phyloP scores from a whole-genome alignment of 345 rosid species.

The Camelina laxa region DNA sequence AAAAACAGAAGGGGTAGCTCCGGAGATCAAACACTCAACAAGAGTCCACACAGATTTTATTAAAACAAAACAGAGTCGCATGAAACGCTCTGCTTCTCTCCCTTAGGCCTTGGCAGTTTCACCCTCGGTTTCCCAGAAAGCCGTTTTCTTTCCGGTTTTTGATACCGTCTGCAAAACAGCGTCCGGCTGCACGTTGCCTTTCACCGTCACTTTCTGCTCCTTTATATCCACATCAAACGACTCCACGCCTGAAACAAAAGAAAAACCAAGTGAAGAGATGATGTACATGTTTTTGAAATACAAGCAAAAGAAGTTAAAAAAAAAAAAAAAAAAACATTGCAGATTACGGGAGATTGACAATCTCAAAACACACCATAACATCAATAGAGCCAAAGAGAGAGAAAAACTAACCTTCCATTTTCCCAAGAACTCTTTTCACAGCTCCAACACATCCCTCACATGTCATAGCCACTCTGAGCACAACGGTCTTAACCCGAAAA shows the following conservation, averaged over 20 bases:
- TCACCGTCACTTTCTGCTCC: constrained; percentile 91
- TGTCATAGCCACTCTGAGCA: constrained; percentile 88
- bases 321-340: too few species aligned
- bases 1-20: constrained; percentile 3
- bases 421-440: constrained; percentile 83
- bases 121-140: constrained; percentile 61
- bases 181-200: constrained; percentile 80
- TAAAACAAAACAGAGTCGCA: constrained; percentile 9
- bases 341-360: background rate
- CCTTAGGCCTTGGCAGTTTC: constrained; percentile 35
- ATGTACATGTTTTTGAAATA: background rate
- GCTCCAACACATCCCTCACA: constrained; percentile 87
- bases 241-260: constrained; percentile 58
- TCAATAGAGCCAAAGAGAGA: background rate
- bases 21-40: constrained; percentile 8
- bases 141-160: constrained; percentile 81
- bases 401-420: constrained; percentile 66
- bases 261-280: background rate
- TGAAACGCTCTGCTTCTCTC: constrained; percentile 8
- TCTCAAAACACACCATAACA: background rate
- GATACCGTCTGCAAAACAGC: constrained; percentile 80
- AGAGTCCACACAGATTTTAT: background rate
- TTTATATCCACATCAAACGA: constrained; percentile 74
- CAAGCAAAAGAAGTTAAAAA: background rate
- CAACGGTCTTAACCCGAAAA: constrained; percentile 84